Evolutionary conservation across 306 rosid genomes (phyloP), one percentile per base, ranked within the genome.

Genomic region (Gastrolobium villosum): DNA sequence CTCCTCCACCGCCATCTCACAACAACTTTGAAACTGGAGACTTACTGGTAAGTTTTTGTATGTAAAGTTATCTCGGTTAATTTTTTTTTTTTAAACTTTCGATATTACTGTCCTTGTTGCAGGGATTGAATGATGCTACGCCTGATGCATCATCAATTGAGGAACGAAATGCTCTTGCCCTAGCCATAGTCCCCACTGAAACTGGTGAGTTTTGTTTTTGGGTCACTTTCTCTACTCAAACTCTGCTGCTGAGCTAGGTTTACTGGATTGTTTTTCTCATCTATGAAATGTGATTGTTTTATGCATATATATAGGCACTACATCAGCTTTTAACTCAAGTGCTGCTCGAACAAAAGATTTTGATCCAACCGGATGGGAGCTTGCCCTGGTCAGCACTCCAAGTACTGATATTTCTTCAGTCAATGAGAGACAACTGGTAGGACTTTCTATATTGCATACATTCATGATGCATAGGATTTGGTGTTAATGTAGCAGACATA

Each of bases 291-390:
- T 78, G 65, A 69, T 59, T 72, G 61, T 55, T 57, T 71, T 66
- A 15, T 77, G 70, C 73, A 55, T 62, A 45, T 76, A 55, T 62
- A 45, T 76, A 86, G 91, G 88, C 45, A 40, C 87, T 53, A 72
- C 94, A 11, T 94, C 96, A 52, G 88, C 91, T 70, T 89, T 91
- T 79, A 77, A 81, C 75, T 78, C 98, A 39, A 81, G 76, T 76
- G 75, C 88, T 13, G 31, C 80, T 36, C 97, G 84, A 79, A 63
- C 89, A 52, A 91, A 87, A 15, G 90, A 91, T 79, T 96, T 87
- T 84, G 99, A 93, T 82, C 94, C 99, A 44, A 89, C 93, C 7
- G 99, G 99, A 32, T 96, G 99, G 99, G 99, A 96, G 79, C 93
- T 96, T 74, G 98, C 99, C 61, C 88, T 96, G 61, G 98, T 96